phyloP scores from a whole-genome alignment of 352 stramenopile genomes.

The Peronospora farinosa region DNA sequence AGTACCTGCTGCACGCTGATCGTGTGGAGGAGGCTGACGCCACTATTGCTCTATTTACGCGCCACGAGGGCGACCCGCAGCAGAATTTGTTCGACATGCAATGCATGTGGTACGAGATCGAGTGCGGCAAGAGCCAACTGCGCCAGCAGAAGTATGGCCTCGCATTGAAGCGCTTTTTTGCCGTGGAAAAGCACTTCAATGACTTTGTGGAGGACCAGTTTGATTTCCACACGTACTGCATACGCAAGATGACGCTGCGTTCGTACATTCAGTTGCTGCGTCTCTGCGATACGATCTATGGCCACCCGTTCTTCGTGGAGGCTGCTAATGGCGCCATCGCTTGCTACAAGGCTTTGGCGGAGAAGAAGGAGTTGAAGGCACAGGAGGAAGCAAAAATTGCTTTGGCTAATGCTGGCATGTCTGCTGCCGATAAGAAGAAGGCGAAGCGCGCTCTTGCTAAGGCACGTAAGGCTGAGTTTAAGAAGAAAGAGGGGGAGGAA shows the following conservation, averaged over 20 bases:
- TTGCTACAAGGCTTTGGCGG: conserved; percentile 85
- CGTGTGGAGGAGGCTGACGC: conserved; percentile 89
- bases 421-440: conserved; percentile 90
- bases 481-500: conserved; percentile 72
- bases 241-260: conserved; percentile 96
- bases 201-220: conserved; percentile 98
- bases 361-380: conserved; percentile 47
- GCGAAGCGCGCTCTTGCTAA: conserved; percentile 85
- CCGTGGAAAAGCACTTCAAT: conserved; percentile 95
- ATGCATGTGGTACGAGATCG: conserved; percentile 98
- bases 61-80: conserved; percentile 93
- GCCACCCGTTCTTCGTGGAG: conserved; percentile 82
- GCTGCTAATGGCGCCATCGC: conserved; percentile 86
- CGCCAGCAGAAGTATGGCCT: conserved; percentile 66
- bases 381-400: conserved; percentile 25
- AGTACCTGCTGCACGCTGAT: conserved; percentile 93
- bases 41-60: conserved; percentile 95
- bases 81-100: conserved; percentile 98
- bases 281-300: conserved; percentile 90
- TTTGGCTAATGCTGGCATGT: conserved; percentile 78
- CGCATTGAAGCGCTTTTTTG: conserved; percentile 92
- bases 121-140: conserved; percentile 62
- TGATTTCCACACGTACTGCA: conserved; percentile 98
- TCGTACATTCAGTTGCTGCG: conserved; percentile 93
- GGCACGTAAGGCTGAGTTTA: conserved; percentile 87